A percentile compares a stretch with the other conserved stretches of the same genome.
These are phyloP conservation scores for Suillus fuscotomentosus DNA, from an alignment of 768 basidiomycete genomes.

Conservation along the genomic window DNA sequence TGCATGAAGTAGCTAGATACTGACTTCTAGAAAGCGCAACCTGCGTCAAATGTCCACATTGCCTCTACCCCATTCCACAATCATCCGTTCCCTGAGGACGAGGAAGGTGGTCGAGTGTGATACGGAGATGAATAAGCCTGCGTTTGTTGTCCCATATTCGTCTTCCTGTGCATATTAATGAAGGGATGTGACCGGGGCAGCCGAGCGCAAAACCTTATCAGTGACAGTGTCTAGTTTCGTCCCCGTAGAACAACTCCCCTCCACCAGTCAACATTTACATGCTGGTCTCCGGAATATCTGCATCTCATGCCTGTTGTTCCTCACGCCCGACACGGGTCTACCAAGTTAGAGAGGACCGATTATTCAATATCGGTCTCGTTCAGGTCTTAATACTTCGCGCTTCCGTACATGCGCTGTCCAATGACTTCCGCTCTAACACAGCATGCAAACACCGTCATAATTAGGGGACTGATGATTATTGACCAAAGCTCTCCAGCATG, in stretches of 20 bases:
- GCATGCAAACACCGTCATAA: neutral
- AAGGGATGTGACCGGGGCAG: neutral
- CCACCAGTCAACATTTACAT: neutral
- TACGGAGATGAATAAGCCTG: neutral
- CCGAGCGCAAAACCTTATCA: neutral
- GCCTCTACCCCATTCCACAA: constrained; percentile 68
- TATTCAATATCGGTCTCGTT: neutral
- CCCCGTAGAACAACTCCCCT: neutral
- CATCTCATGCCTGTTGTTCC: too few relatives aligned
- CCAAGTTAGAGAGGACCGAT: neutral
- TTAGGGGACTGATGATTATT: neutral
- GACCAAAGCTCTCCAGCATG: too few relatives aligned
- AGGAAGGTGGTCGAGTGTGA: constrained; percentile 66
- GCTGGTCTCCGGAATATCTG: too few relatives aligned
- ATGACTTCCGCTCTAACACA: neutral
- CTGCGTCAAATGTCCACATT: constrained; percentile 84
- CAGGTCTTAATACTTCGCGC: neutral
- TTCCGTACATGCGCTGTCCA: neutral
- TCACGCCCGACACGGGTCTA: neutral
- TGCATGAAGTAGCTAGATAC: neutral
- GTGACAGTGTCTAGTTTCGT: neutral
- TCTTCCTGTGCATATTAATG: neutral
- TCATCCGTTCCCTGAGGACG: constrained; percentile 61
- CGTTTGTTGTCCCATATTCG: neutral
- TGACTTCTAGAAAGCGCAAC: constrained; percentile 50